Base-by-base conservation (phyloP, 1,284 basidiomycete species). In the Stygiomarasmius scandens region DNA sequence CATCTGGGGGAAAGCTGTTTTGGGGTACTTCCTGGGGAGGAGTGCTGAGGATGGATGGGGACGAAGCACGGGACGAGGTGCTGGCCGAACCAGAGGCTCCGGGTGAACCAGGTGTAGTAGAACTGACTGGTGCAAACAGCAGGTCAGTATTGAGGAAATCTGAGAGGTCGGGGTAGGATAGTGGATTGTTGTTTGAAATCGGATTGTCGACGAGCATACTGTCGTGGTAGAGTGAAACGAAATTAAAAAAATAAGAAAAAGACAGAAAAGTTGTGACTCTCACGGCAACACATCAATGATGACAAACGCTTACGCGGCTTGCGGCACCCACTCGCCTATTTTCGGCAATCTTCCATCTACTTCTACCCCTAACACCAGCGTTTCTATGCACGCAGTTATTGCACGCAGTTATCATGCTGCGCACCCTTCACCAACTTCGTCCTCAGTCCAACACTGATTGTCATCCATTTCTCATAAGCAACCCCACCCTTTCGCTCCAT, bases 61-160 rank as follows among this genome's bases (percentile, higher is more conserved):
- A 60, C 24, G 58, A 60, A 41, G 55, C 54, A 29, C 58, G 50
- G 19, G 58, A 60, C 4, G 58, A 60, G 27, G 23, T 41, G 11
- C 38, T 41, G 16, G 38, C 38, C 16, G 54, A 49, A 23, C 27
- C 52, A 20, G 51, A 53, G 24, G 44, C 29, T 2, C 50, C 51
- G 23, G 58, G 41, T 19, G 54, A 53, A 20, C 46, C 47, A 11
- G 56, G 51, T 9, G 46, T 22, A n/a, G 48, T 43, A 24, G 46
- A 43, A 25, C 43, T 54, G 16, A 36, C 36, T 10, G 58, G 48
- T 38, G 48, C 51, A 41, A 59, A 59, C n/a, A 59, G 58, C n/a
- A 59, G 58, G n/a, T 59, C 58, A 19, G 58, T 59, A 22, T 59
- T 52, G 55, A 59, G 47, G 41, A 53, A 59, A 22, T 59, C 58